Base-by-base conservation (phyloP, 1,284 basidiomycete genomes). In the Sanghuangporus sanghuang region DNA sequence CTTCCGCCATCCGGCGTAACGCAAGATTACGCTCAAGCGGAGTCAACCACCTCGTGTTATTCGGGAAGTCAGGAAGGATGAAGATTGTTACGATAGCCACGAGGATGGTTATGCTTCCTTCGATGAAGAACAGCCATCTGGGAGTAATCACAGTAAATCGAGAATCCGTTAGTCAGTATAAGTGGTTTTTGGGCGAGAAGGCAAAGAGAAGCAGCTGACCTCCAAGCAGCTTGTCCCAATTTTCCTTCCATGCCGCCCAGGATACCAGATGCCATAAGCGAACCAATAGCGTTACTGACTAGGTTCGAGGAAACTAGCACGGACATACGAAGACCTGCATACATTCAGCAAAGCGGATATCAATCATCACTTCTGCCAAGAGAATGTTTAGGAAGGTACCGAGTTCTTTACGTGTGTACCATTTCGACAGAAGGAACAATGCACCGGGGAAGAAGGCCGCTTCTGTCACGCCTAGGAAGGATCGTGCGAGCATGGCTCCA, bases 391-490 rank as follows among this genome's bases (percentile, higher is more conserved):
- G 8, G 4, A 3, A 27, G 14, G 12, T 21, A 50, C 48, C 48
- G 8, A 50, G 48, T 9, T 50, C 48, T 11, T 27, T 50, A 6
- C 48, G 48, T 27, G 48, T 50, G 56, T 71, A 71, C 70, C 69
- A 71, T 57, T 68, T 65, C 11, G 69, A 71, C 7, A 71, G 64
- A 56, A 70, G 68, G 52, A 70, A 71, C 3, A 70, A 63, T 11
- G 67, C 60, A 18, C 62, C 63, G 44, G 70, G 69, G 62, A 69
- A 69, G 54, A 71, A 70, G 5, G 70, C 69, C n/a, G 69, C 70
- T 61, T 71, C 69, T n/a, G 68, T 72, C 60, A 74, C 74, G 23
- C 86, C 89, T 35, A 93, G 81, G 74, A 91, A 86, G 73, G 92
- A 90, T 16, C 91, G 81, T 0, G 86, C 86, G 48, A 87, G 76